These are phyloP conservation scores for Epicoccum sorghinum DNA, from an alignment of 2,329 filamentous ascomycete species.

Conservation along the genomic window DNA sequence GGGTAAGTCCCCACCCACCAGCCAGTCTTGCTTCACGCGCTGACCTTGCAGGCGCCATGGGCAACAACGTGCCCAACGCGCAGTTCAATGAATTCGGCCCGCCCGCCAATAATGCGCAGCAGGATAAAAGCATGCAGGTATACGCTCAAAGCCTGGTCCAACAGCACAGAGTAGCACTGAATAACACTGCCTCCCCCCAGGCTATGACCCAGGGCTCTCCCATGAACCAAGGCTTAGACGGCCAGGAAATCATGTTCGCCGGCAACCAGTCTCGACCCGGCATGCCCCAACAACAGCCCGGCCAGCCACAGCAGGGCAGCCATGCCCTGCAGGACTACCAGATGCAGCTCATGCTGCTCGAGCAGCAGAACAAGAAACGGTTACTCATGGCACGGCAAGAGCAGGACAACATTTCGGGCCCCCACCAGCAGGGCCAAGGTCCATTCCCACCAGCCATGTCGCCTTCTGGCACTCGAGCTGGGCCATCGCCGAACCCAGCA, in stretches of 20 bases:
- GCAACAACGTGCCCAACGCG: constrained; percentile 73
- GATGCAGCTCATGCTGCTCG: constrained; percentile 86
- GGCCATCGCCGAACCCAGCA: constrained; percentile 75
- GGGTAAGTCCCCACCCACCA: constrained; percentile 52
- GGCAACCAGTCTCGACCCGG: constrained; percentile 40
- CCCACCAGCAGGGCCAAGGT: constrained; percentile 54
- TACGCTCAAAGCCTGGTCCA: constrained; percentile 85
- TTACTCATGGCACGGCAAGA: constrained; percentile 83
- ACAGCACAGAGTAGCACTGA: constrained; percentile 81
- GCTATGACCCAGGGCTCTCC: constrained; percentile 80
- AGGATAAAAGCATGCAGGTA: constrained; percentile 78
- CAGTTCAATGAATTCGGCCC: constrained; percentile 72
- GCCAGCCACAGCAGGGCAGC: constrained; percentile 65
- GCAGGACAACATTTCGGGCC: constrained; percentile 69
- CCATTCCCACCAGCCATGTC: constrained; percentile 71
- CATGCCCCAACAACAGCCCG: constrained; percentile 67
- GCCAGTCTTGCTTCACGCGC: constrained; percentile 50
- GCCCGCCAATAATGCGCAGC: constrained; percentile 66
- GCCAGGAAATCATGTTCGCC: constrained; percentile 42
- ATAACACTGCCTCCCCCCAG: constrained; percentile 80
- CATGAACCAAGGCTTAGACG: constrained; percentile 68
- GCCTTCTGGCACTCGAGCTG: constrained; percentile 70
- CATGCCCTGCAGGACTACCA: constrained; percentile 86
- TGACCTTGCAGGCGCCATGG: constrained; percentile 73
- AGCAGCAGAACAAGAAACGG: constrained; percentile 87